Evolutionary conservation across 2,329 filamentous ascomycete species (phyloP).

Genomic region (Penicillium sp.): DNA sequence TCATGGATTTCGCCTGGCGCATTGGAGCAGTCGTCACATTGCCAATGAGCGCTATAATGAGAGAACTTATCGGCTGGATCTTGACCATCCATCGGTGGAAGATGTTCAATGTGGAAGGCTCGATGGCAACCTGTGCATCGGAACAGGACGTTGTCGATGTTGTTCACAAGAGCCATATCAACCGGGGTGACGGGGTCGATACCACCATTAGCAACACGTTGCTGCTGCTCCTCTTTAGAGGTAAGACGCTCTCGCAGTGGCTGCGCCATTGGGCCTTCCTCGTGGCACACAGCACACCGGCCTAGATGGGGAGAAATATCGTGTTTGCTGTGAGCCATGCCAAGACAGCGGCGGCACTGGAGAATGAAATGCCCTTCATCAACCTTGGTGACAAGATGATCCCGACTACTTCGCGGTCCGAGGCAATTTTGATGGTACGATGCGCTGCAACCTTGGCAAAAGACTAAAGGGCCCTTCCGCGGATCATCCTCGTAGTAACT

Average conservation of each 20-base stretch:
- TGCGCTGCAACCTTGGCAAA: constrained; percentile 85
- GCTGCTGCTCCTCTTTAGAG: constrained; percentile 73
- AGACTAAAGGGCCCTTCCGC: constrained; percentile 66
- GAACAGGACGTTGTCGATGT: constrained; percentile 70
- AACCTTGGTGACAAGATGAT: constrained; percentile 88
- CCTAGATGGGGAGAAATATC: constrained; percentile 62
- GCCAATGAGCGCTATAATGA: constrained; percentile 71
- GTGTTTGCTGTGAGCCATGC: constrained; percentile 64
- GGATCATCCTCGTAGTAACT: constrained; percentile 48
- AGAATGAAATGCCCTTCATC: constrained; percentile 71
- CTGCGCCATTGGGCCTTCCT: constrained; percentile 62
- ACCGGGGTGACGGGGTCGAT: constrained; percentile 69
- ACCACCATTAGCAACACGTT: constrained; percentile 72
- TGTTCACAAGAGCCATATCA: constrained; percentile 62
- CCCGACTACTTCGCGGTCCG: constrained; percentile 64
- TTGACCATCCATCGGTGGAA: constrained; percentile 49
- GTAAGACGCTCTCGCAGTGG: constrained; percentile 70
- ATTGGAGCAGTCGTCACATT: constrained; percentile 70
- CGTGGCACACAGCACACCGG: constrained; percentile 65
- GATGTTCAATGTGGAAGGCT: constrained; percentile 77
- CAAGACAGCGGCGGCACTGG: constrained; percentile 83
- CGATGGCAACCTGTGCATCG: constrained; percentile 72
- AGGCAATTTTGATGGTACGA: constrained; percentile 81
- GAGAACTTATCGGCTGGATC: constrained; percentile 44
- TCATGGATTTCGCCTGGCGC: constrained; percentile 62